Evolutionary conservation across 495 filamentous ascomycete species (phyloP).

Genomic region (Podospora bellae-mahoneyi): DNA sequence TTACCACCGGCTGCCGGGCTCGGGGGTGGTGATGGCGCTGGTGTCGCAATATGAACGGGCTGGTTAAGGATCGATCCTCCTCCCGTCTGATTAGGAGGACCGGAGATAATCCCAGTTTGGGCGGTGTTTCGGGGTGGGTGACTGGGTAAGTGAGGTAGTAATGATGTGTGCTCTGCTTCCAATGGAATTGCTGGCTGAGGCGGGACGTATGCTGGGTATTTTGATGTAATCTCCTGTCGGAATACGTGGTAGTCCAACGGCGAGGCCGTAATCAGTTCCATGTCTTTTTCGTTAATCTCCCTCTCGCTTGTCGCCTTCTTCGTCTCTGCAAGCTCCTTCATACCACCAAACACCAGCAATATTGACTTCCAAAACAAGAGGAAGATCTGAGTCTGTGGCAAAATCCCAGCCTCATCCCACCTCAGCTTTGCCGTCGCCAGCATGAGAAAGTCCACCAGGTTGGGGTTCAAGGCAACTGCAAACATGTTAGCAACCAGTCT

Average conservation of each 20-base stretch:
- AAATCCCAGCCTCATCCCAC: slow-evolving; percentile 69
- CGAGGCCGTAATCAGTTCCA: slow-evolving; percentile 75
- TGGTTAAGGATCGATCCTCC: slow-evolving; percentile 87
- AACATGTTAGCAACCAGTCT: slow-evolving; percentile 25
- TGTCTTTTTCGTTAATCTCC: slow-evolving; percentile 44
- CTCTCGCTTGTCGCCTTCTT: slow-evolving; percentile 62
- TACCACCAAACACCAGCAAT: slow-evolving; percentile 79
- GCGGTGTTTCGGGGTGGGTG: slow-evolving; percentile 56
- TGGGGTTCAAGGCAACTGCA: slow-evolving; percentile 59
- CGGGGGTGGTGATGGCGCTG: slow-evolving; percentile 93
- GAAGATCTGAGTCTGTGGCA: slow-evolving; percentile 54
- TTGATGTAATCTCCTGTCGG: slow-evolving; percentile 96
- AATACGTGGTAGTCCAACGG: slow-evolving; percentile 96
- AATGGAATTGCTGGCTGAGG: slow-evolving; percentile 79
- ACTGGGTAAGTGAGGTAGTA: slow-evolving; percentile 79
- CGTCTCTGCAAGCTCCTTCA: slow-evolving; percentile 62
- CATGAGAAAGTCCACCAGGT: slow-evolving; percentile 68
- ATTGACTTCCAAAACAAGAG: slow-evolving; percentile 88
- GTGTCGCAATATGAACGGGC: slow-evolving; percentile 95
- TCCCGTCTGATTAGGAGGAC: slow-evolving; percentile 48
- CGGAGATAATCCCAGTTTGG: slow-evolving; percentile 46
- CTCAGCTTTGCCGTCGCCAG: slow-evolving; percentile 71
- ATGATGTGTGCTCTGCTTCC: slow-evolving; percentile 83
- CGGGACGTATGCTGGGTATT: slow-evolving; percentile 94
- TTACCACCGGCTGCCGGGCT: slow-evolving; percentile 89